Evolutionary conservation across 2,329 filamentous ascomycete genomes (phyloP).

Genomic region (Nemania abortiva): DNA sequence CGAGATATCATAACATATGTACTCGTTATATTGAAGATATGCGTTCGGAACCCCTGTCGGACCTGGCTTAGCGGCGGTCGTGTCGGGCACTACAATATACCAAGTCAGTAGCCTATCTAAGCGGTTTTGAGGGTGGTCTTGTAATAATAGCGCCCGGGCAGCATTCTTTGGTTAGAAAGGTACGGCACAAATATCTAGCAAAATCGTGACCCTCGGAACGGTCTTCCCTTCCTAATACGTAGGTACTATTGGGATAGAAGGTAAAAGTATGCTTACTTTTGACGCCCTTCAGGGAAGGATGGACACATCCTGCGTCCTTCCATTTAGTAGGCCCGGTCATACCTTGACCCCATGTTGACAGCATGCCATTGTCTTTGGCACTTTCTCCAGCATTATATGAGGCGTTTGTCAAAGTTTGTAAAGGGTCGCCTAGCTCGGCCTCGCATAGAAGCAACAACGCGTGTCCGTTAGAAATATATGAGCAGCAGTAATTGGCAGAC

Average conservation of each 20-base stretch:
- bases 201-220: neutral
- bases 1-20: slow-evolving; percentile 76
- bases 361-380: slow-evolving; percentile 69
- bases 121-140: neutral
- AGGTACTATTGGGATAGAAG: neutral
- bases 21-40: slow-evolving; percentile 76
- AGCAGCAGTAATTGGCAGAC: slow-evolving; percentile 80
- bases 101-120: slow-evolving; percentile 13
- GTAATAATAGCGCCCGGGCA: neutral
- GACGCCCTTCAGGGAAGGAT: slow-evolving; percentile 74
- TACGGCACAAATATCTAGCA: neutral
- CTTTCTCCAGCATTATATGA: slow-evolving; percentile 73
- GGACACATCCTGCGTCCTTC: slow-evolving; percentile 79
- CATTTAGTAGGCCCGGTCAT: slow-evolving; percentile 72
- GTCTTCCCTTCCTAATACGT: neutral
- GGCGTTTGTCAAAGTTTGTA: slow-evolving; percentile 70
- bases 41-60: slow-evolving; percentile 60
- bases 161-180: neutral
- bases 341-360: slow-evolving; percentile 80
- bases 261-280: slow-evolving; percentile 65
- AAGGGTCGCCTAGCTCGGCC: slow-evolving; percentile 81
- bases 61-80: slow-evolving; percentile 56
- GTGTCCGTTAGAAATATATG: slow-evolving; percentile 71
- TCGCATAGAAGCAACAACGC: slow-evolving; percentile 86
- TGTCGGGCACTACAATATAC: slow-evolving; percentile 60